Evolutionary conservation across 768 basidiomycete species (phyloP), one percentile per base, ranked within the genome.

Genomic region (Termitomyces bulborhizus): DNA sequence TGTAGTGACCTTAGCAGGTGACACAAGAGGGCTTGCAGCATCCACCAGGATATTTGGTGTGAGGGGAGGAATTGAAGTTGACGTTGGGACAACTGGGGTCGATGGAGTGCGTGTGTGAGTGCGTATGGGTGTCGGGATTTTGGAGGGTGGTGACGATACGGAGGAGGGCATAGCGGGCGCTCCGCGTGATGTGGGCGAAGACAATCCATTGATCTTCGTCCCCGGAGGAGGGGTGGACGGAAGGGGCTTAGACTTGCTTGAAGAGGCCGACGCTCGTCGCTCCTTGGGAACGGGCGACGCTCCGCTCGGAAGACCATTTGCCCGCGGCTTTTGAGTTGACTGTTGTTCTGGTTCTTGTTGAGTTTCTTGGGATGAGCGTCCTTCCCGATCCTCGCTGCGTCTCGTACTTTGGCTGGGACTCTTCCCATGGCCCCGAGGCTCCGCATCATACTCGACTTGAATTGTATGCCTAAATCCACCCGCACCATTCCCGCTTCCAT

Each of bases 361-460:
- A 13, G 42, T 32, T 29, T 40, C 53, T 47, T 42, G 43, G 3
- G 50, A 21, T 4, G 41, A 2, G 7, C 55, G 56, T 12, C 39
- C 51, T 48, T 68, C 63, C 45, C 61, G 62, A 46, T 73, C 69
- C 40, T 72, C 69, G 37, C 67, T 72, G 59, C 60, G 68, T 60
- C 68, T 68, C 27, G 61, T 55, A 43, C 66, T 52, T 50, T 63
- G 56, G 41, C 68, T 63, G 63, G 58, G 46, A 42, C 54, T 41
- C 58, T 56, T 61, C 62, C 42, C 56, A 46, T 59, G 68, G 18
- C 43, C 26, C 43, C 60, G 67, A 5, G 79, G 79, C 53, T 86
- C 85, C 36, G 55, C 50, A 55, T 88, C 89, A 63, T 98, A 98
- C 70, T 99, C 97, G 56, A 98, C 88, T 69, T 98, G 97, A 46